Evolutionary conservation across 306 rosid genomes (phyloP), one percentile per base, ranked within the genome.

Genomic region (Citrullus colocynthis): DNA sequence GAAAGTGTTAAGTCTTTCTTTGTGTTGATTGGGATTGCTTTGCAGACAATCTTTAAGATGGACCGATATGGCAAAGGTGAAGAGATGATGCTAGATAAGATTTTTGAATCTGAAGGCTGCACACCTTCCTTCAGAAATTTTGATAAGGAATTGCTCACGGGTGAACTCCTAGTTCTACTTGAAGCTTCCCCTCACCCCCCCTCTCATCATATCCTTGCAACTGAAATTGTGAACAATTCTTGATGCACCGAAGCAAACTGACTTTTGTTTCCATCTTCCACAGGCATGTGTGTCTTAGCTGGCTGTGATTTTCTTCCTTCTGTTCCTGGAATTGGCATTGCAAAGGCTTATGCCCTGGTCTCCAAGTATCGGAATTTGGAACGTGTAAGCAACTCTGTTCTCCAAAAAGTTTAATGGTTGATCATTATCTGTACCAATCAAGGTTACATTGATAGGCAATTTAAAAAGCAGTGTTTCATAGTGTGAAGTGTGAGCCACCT

Each of bases 281-380:
- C 91, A 94, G 97, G 98, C 60, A 92, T 94, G 98, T 92, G 97
- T 80, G 93, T 92, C 64, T 82, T 94, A 75, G 98, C 98, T 59
- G 98, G 98, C 80, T 92, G 98, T 82, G 98, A 94, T 81, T 92
- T 94, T 88, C 98, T 92, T 84, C 86, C 97, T 65, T 94, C 98
- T 79, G 93, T 94, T 83, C 97, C 93, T 67, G 97, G 98, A 85
- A 94, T 92, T 65, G 98, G 98, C 71, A 93, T 94, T 72, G 91
- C 54, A 54, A 89, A 88, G 81, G 93, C 98, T 81, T 88, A 92
- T 82, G 95, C 90, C 79, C 81, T 91, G 74, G 95, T 94, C 77
- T 90, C 91, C 44, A 92, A 92, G 88, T 92, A 92, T 82, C 88
- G 82, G 60, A 92, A 90, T 57, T 81, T 94, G 73, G 95, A 89